These are phyloP conservation scores for Pseudoperonospora humuli DNA, from an alignment of 352 stramenopile species.

Conservation along the genomic window DNA sequence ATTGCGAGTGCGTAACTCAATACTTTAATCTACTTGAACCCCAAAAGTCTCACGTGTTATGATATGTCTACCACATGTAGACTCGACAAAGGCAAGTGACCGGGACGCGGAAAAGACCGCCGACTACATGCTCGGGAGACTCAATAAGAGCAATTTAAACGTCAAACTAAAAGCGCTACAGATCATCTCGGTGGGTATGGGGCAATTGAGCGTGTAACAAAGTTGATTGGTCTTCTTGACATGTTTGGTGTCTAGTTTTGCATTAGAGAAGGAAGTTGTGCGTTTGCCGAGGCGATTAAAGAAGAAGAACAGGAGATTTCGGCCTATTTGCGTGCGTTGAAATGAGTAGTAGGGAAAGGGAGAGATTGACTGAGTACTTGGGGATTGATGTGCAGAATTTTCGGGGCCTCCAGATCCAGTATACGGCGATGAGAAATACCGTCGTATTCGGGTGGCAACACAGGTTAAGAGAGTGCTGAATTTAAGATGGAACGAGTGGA, in stretches of 20 bases:
- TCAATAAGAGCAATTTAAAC: slow-evolving; percentile 78
- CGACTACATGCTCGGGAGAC: slow-evolving; percentile 65
- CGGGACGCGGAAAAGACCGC: slow-evolving; percentile 72
- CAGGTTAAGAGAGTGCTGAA: slow-evolving; percentile 28
- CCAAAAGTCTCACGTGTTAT: neutral
- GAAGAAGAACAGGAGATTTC: slow-evolving; percentile 66
- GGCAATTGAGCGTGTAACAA: too few species aligned
- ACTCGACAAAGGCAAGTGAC: slow-evolving; percentile 45
- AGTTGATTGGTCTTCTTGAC: too few species aligned
- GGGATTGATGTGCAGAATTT: slow-evolving; percentile 37
- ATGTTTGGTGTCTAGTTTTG: slow-evolving; percentile 40
- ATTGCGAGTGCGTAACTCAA: slow-evolving; percentile 74
- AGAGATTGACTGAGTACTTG: neutral
- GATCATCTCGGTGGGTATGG: slow-evolving; percentile 71
- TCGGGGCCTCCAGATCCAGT: slow-evolving; percentile 65
- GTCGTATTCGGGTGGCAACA: slow-evolving; percentile 69
- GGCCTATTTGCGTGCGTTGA: slow-evolving; percentile 58
- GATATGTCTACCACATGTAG: too few species aligned
- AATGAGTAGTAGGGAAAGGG: neutral
- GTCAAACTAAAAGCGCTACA: slow-evolving; percentile 83
- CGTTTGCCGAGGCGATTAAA: slow-evolving; percentile 50
- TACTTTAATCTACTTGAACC: too few species aligned
- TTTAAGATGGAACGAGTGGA: neutral
- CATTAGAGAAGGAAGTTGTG: slow-evolving; percentile 55
- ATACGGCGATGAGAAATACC: slow-evolving; percentile 78